Evolutionary conservation across 1,284 basidiomycete species (phyloP).

Genomic region (Trichosporon inkin): DNA sequence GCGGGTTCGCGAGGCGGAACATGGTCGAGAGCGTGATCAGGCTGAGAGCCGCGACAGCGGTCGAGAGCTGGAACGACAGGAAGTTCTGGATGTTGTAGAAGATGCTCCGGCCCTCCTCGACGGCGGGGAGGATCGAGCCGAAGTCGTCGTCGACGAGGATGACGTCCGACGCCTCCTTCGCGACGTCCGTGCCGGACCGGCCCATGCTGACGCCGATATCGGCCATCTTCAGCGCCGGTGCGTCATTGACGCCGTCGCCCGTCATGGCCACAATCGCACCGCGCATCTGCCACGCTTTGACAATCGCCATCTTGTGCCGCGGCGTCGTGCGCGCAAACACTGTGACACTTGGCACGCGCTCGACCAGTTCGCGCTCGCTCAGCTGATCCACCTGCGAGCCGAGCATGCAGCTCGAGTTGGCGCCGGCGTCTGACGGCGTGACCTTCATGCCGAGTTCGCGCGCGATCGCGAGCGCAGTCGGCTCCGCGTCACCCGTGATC

Average conservation of each 20-base stretch:
- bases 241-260: slow-evolving; percentile 96
- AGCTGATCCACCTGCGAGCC: slow-evolving; percentile 82
- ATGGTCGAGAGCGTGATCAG: slow-evolving; percentile 90
- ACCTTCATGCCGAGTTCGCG: slow-evolving; percentile 72
- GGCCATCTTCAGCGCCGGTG: slow-evolving; percentile 93
- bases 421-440: slow-evolving; percentile 18
- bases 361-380: slow-evolving; percentile 72
- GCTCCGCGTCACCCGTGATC: slow-evolving; percentile 94
- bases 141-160: slow-evolving; percentile 98
- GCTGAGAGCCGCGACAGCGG: slow-evolving; percentile 89
- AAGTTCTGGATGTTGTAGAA: slow-evolving; percentile 99
- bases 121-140: slow-evolving; percentile 84
- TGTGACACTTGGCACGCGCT: slow-evolving; percentile 71
- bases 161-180: slow-evolving; percentile 95
- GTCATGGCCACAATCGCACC: slow-evolving; percentile 96
- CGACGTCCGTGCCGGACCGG: slow-evolving; percentile 92
- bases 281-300: slow-evolving; percentile 82
- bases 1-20: slow-evolving; percentile 79
- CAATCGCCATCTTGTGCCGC: slow-evolving; percentile 94
- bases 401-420: slow-evolving; percentile 59
- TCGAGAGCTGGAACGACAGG: slow-evolving; percentile 92
- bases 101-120: slow-evolving; percentile 97
- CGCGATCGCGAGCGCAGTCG: slow-evolving; percentile 86
- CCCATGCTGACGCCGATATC: slow-evolving; percentile 99
- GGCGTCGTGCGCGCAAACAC: slow-evolving; percentile 95